Conservation (phyloP, 495 filamentous ascomycete genomes). For the Neurospora pannonica region DNA sequence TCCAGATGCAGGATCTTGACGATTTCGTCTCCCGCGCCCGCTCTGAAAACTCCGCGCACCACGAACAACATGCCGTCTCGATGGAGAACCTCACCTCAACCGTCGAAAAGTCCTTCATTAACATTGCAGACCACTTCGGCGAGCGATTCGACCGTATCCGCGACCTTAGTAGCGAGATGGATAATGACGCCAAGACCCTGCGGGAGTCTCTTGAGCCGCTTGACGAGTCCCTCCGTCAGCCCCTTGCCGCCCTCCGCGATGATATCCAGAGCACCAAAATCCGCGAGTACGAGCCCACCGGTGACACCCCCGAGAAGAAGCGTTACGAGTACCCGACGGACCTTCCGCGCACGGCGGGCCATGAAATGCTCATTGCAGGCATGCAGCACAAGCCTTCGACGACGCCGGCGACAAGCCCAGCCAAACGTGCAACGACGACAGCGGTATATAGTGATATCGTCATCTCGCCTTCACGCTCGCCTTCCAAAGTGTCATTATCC, state of each 20-base stretch:
- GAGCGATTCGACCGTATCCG: slow-evolving; percentile 52
- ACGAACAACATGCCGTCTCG: slow-evolving; percentile 52
- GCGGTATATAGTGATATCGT: slow-evolving; percentile 29
- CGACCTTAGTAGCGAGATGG: slow-evolving; percentile 54
- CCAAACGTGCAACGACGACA: background rate
- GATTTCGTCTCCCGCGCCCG: slow-evolving; percentile 80
- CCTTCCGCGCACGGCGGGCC: slow-evolving; percentile 66
- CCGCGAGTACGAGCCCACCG: slow-evolving; percentile 73
- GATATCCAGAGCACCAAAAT: slow-evolving; percentile 52
- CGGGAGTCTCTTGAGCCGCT: slow-evolving; percentile 50
- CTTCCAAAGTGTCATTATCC: background rate
- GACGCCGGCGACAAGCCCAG: slow-evolving; percentile 9
- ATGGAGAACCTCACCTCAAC: slow-evolving; percentile 50
- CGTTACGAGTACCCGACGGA: slow-evolving; percentile 65
- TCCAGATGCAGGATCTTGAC: slow-evolving; percentile 80
- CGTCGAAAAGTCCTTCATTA: slow-evolving; percentile 60
- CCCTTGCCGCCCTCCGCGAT: slow-evolving; percentile 58
- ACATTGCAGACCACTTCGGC: slow-evolving; percentile 55
- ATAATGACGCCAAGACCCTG: slow-evolving; percentile 41
- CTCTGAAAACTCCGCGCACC: slow-evolving; percentile 68
- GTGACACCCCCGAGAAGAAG: slow-evolving; percentile 71
- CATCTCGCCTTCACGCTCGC: slow-evolving; percentile 15
- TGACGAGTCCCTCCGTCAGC: slow-evolving; percentile 49
- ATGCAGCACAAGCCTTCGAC: slow-evolving; percentile 32
- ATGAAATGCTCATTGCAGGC: slow-evolving; percentile 56